A percentile compares a stretch with the other conserved stretches of the same genome.
These are phyloP conservation scores for Pythium periplocum DNA, from an alignment of 352 stramenopile species.

Conservation along the genomic window DNA sequence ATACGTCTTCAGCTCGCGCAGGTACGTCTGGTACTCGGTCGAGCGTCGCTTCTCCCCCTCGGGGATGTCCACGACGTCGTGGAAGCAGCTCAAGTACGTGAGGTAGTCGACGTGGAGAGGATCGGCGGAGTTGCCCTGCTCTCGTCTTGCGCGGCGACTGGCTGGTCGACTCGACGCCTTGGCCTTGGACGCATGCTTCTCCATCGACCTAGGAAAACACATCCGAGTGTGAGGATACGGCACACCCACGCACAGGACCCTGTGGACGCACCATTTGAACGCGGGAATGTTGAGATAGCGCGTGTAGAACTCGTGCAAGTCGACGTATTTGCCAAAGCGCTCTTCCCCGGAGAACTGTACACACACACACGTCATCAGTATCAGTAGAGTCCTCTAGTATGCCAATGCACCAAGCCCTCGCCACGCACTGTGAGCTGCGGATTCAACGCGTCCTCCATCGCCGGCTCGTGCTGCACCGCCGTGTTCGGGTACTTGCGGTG, in stretches of 20 bases:
- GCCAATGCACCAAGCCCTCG: too few species aligned
- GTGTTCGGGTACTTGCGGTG: conserved; percentile 82
- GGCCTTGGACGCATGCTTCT: conserved; percentile 18
- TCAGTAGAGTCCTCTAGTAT: too few species aligned
- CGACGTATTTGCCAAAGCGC: conserved; percentile 87
- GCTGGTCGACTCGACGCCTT: not conserved
- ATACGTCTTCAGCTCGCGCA: conserved; percentile 75
- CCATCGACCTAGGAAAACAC: conserved; percentile 15
- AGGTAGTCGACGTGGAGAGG: conserved; percentile 54
- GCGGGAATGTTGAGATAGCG: conserved; percentile 71
- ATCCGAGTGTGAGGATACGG: too few species aligned
- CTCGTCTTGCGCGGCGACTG: conserved; percentile 13
- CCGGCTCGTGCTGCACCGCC: conserved; percentile 57
- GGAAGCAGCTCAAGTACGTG: conserved; percentile 62
- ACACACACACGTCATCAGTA: not conserved
- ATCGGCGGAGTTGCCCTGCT: conserved; percentile 9
- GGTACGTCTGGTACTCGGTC: conserved; percentile 52
- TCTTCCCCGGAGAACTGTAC: conserved; percentile 85
- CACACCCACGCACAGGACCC: too few species aligned
- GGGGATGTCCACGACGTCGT: conserved; percentile 58
- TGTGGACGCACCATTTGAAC: conserved; percentile 34
- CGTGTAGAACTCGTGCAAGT: conserved; percentile 81
- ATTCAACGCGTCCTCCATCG: conserved; percentile 50
- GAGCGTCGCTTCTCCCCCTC: conserved; percentile 53
- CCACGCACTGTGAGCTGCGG: conserved; percentile 46